phyloP scores from a whole-genome alignment of 495 filamentous ascomycete species.

The Neohortaea acidophila region DNA sequence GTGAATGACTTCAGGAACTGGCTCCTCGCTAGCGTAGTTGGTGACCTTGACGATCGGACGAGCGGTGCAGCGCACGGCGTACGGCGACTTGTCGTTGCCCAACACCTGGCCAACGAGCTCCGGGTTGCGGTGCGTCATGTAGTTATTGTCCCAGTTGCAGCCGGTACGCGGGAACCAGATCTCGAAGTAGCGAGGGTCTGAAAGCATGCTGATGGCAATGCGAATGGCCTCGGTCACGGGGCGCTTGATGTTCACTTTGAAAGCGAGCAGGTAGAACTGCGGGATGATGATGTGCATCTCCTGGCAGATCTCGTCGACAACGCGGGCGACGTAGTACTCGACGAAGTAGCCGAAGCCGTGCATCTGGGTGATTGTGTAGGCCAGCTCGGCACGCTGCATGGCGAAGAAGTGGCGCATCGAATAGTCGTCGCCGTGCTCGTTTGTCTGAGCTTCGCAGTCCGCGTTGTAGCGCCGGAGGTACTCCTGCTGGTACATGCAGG shows the following conservation, averaged over 20 bases:
- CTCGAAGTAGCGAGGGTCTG: constrained; percentile 4
- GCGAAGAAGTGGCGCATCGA: background rate
- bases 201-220: constrained; percentile 11
- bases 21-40: background rate
- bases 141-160: constrained; percentile 7
- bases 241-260: background rate
- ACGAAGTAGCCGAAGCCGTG: constrained; percentile 14
- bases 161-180: constrained; percentile 5
- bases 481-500: no score
- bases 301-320: constrained; percentile 1
- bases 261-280: background rate
- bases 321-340: background rate
- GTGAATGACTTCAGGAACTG: background rate
- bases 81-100: constrained; percentile 4
- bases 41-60: constrained; percentile 6
- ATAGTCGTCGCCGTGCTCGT: background rate
- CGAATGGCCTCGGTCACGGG: constrained; percentile 6
- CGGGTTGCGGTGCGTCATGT: constrained; percentile 10
- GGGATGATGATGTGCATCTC: background rate
- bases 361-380: constrained; percentile 3
- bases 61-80: constrained; percentile 2
- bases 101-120: constrained; percentile 4
- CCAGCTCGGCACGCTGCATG: constrained; percentile 1
- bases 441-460: no score
- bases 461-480: no score